Evolutionary conservation across 306 rosid species (phyloP).

Genomic region (Ziziphus jujuba): DNA sequence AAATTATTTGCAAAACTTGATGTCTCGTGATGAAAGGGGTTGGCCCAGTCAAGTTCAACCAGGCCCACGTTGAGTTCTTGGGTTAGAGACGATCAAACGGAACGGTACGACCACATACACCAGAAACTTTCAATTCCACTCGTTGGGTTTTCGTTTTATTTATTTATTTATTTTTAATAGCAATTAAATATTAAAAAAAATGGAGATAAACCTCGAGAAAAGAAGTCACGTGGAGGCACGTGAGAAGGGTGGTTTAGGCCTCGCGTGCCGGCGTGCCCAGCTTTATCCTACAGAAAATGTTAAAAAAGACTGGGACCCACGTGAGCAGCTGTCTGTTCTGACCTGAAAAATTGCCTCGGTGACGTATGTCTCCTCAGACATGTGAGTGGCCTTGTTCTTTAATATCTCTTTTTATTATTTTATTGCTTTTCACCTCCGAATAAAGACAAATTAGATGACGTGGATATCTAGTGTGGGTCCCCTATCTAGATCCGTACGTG

Average conservation of each 20-base stretch:
- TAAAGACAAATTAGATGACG: conserved; percentile 31
- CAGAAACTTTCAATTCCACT: not conserved
- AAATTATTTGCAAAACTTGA: no score
- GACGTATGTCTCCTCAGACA: conserved; percentile 39
- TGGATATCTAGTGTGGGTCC: conserved; percentile 17
- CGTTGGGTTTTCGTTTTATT: not conserved
- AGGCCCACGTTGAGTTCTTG: no score
- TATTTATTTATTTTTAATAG: not conserved
- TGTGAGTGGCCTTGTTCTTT: conserved; percentile 35
- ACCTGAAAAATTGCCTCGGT: conserved; percentile 29
- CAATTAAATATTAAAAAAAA: not conserved
- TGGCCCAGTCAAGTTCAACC: no score
- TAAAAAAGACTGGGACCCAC: conserved; percentile 52
- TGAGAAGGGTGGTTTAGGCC: conserved; percentile 33
- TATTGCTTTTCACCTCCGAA: not conserved
- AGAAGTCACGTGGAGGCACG: conserved; percentile 71
- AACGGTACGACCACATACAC: not conserved
- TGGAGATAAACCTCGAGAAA: conserved; percentile 29
- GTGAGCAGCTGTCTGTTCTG: conserved; percentile 33
- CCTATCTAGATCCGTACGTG: conserved; percentile 25
- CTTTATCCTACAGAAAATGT: conserved; percentile 44
- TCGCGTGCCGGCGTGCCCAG: conserved; percentile 84
- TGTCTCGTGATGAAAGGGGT: no score
- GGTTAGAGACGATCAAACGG: no score
- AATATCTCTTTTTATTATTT: not conserved